These are phyloP conservation scores for Porphyridium purpureum DNA, from an alignment of 23 red algal genomes.

Conservation along the genomic window DNA sequence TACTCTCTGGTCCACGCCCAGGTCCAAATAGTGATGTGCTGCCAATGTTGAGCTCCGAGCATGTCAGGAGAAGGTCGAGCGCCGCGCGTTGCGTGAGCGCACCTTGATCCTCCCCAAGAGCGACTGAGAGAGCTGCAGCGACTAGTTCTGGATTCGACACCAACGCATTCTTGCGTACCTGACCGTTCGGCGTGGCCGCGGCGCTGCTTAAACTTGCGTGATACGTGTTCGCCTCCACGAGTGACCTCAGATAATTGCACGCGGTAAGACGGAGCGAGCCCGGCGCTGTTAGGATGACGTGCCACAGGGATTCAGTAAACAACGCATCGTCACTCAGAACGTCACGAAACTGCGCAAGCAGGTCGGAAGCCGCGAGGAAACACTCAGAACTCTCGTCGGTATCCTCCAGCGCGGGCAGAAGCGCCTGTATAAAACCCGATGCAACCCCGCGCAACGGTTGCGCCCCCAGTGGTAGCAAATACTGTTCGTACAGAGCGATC, in stretches of 20 bases:
- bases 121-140: background rate
- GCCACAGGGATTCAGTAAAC: background rate
- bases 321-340: background rate
- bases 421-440: constrained; percentile 35
- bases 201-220: too few species aligned
- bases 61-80: too few species aligned
- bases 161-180: background rate
- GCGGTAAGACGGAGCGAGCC: too few species aligned
- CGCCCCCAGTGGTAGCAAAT: constrained; percentile 40
- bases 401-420: constrained; percentile 55
- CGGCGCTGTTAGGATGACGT: background rate
- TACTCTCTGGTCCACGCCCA: too few species aligned
- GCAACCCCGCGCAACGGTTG: constrained; percentile 16
- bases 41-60: too few species aligned
- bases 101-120: background rate
- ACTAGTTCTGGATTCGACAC: background rate
- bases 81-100: too few species aligned
- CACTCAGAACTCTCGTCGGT: constrained; percentile 56
- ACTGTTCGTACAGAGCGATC: constrained; percentile 40
- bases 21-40: too few species aligned
- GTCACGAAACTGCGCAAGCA: constrained; percentile 9
- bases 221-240: too few species aligned
- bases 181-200: too few species aligned
- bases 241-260: too few species aligned
- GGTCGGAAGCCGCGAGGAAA: constrained; percentile 15